These are phyloP conservation scores for Salisapilia sapeloensis DNA, from an alignment of 352 stramenopile species.

Conservation along the genomic window DNA sequence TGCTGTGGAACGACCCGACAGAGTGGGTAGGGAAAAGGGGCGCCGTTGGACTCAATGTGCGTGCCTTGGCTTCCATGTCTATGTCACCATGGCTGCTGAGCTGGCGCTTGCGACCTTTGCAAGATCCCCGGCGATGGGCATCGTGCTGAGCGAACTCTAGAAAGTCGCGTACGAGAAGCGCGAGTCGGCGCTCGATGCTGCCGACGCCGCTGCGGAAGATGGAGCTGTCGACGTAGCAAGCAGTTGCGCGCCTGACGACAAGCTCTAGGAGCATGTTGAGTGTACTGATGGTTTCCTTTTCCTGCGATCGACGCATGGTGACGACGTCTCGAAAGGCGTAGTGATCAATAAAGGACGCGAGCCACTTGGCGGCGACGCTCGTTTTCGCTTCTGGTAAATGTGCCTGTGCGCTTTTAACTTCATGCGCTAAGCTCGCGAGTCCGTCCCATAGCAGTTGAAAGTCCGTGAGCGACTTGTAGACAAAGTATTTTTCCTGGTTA, in stretches of 20 bases:
- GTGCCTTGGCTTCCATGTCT: not conserved
- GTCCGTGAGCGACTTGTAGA: constrained; percentile 65
- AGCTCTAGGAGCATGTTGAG: constrained; percentile 61
- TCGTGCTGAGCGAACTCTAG: constrained; percentile 20
- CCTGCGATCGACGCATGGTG: constrained; percentile 29
- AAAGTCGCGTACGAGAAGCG: constrained; percentile 44
- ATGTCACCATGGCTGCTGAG: no score
- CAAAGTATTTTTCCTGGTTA: constrained; percentile 36
- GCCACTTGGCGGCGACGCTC: constrained; percentile 49
- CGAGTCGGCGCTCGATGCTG: constrained; percentile 26
- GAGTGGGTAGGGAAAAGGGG: constrained; percentile 15
- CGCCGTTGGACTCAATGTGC: not conserved
- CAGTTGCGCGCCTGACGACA: constrained; percentile 40
- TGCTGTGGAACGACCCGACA: not conserved
- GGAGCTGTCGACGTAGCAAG: constrained; percentile 31
- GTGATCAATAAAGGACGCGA: constrained; percentile 55
- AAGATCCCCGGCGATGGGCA: no score
- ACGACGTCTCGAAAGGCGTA: constrained; percentile 52
- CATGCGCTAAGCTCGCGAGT: constrained; percentile 28
- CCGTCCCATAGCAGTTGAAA: constrained; percentile 54
- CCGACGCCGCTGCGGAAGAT: constrained; percentile 37
- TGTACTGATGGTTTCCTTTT: constrained; percentile 57
- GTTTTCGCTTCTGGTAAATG: constrained; percentile 1
- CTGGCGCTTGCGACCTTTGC: constrained; percentile 24
- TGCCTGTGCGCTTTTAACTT: constrained; percentile 23